Conservation (phyloP, 495 filamentous ascomycete species). For the Mycothermus thermophilus region DNA sequence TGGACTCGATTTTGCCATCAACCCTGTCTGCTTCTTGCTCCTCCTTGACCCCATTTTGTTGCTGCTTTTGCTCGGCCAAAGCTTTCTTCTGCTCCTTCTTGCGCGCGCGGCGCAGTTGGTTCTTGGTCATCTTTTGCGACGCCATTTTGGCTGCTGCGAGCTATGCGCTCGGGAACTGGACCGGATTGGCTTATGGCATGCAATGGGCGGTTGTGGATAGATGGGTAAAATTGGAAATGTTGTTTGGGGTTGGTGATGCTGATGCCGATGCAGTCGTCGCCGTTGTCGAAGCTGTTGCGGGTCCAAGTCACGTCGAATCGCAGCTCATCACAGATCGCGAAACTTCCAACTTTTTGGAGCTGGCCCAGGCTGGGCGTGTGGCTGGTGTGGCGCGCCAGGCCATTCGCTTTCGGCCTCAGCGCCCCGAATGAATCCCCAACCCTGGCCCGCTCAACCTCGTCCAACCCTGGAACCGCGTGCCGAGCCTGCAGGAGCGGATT, state of each 20-base stretch:
- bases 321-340: not conserved
- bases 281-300: constrained; percentile 3
- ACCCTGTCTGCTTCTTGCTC: constrained; percentile 13
- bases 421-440: no score
- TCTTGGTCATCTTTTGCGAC: constrained; percentile 58
- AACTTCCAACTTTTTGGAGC: not conserved
- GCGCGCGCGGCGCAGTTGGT: constrained; percentile 72
- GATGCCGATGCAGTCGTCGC: not conserved
- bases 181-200: not conserved
- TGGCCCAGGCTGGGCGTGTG: not conserved
- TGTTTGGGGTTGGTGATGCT: not conserved
- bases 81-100: constrained; percentile 73
- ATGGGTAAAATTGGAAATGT: no score
- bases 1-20: constrained; percentile 13
- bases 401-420: no score
- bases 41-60: not conserved
- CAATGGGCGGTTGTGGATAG: not conserved
- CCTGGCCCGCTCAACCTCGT: no score
- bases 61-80: constrained; percentile 26
- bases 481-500: constrained; percentile 4
- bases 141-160: constrained; percentile 33
- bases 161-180: constrained; percentile 4
- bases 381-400: not conserved
- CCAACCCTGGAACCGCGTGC: constrained; percentile 4
- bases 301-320: not conserved